Conservation (phyloP, 495 filamentous ascomycete genomes). For the Tuber aestivum region DNA sequence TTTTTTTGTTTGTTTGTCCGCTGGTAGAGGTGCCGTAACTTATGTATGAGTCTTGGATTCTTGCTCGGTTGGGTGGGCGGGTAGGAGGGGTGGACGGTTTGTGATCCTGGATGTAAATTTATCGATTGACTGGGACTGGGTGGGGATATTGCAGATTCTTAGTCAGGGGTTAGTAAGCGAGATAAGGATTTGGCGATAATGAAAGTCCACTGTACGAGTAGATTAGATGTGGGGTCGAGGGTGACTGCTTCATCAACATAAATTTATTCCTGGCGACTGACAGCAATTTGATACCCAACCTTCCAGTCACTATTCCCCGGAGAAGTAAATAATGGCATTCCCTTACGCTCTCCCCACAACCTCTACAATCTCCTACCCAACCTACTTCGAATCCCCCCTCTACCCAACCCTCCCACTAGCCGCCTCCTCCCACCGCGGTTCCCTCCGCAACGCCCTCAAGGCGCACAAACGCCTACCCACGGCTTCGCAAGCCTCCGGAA, state of each 20-base stretch:
- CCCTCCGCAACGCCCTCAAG: conserved; percentile 71
- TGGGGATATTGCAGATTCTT: background rate
- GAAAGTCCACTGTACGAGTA: background rate
- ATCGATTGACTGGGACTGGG: background rate
- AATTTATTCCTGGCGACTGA: background rate
- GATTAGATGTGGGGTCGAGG: background rate
- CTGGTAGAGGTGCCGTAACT: too few relatives aligned
- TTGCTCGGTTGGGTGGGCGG: background rate
- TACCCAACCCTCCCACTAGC: conserved; percentile 78
- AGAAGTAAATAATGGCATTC: conserved; percentile 63
- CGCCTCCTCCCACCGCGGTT: conserved; percentile 69
- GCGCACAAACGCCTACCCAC: conserved; percentile 67
- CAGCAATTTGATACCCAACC: background rate
- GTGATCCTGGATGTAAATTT: background rate
- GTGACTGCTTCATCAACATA: background rate
- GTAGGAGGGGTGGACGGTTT: background rate
- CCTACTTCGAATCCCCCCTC: conserved; percentile 60
- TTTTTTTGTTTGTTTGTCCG: background rate
- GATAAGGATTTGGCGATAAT: background rate
- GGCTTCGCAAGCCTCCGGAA: conserved; percentile 57
- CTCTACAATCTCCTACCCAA: conserved; percentile 69
- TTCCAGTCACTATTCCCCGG: background rate
- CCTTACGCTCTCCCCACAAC: conserved; percentile 79
- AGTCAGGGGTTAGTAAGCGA: background rate
- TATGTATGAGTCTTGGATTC: background rate